Evolutionary conservation across 1,139 yeast species (phyloP).

Genomic region (Suhomyces yuchorum): DNA sequence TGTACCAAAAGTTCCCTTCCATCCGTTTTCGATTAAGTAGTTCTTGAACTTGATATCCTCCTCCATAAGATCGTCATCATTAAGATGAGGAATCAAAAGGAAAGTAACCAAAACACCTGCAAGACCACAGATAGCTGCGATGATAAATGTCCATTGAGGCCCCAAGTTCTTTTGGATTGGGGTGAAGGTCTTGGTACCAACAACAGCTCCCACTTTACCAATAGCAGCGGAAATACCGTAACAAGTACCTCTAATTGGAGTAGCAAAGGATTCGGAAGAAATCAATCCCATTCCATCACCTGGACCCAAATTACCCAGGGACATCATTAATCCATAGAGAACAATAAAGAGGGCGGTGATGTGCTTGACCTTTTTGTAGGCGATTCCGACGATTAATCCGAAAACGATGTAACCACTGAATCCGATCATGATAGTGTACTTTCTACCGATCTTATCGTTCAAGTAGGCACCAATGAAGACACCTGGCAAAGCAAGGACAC

Average conservation of each 20-base stretch:
- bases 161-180: slow-evolving; percentile 41
- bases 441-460: slow-evolving; percentile 57
- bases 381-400: slow-evolving; percentile 60
- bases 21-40: slow-evolving; percentile 65
- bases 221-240: slow-evolving; percentile 53
- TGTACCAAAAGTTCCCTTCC: slow-evolving; percentile 62
- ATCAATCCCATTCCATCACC: slow-evolving; percentile 73
- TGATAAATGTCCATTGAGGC: slow-evolving; percentile 43
- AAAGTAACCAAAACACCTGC: slow-evolving; percentile 62
- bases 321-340: slow-evolving; percentile 60
- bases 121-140: slow-evolving; percentile 72
- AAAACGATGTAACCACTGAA: slow-evolving; percentile 60
- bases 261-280: slow-evolving; percentile 70
- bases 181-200: slow-evolving; percentile 47
- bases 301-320: slow-evolving; percentile 72
- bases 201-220: slow-evolving; percentile 54
- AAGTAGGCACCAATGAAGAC: slow-evolving; percentile 57
- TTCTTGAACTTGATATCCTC: slow-evolving; percentile 66
- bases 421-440: slow-evolving; percentile 59
- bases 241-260: slow-evolving; percentile 72
- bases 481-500: slow-evolving; percentile 58
- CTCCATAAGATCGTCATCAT: slow-evolving; percentile 64
- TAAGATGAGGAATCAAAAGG: slow-evolving; percentile 66
- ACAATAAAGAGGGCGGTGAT: slow-evolving; percentile 58
- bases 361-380: slow-evolving; percentile 48